Percentiles rank a stretch among this genome's conserved stretches.
Conservation (phyloP, 257 asterid species). For the Scutellaria barbata region DNA sequence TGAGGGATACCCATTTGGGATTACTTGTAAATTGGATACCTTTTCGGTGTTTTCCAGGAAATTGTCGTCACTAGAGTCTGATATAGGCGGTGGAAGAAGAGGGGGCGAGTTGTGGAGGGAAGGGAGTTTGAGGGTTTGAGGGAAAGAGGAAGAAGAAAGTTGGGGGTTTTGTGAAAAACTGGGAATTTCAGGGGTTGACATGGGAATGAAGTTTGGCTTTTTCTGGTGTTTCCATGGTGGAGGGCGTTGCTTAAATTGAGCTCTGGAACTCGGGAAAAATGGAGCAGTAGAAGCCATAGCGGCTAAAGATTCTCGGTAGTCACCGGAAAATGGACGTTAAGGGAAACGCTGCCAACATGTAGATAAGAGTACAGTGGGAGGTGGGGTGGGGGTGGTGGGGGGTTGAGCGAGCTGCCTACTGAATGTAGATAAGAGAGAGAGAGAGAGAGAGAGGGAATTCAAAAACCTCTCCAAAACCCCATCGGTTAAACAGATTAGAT, state of each 20-base stretch:
- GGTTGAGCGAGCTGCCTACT: background rate
- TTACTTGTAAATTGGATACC: slow-evolving; percentile 44
- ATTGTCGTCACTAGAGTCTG: slow-evolving; percentile 65
- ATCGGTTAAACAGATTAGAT: slow-evolving; percentile 26
- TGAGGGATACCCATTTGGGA: slow-evolving; percentile 49
- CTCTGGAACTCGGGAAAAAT: slow-evolving; percentile 59
- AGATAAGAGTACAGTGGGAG: background rate
- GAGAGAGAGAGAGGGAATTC: slow-evolving; percentile 19
- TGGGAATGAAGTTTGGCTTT: slow-evolving; percentile 42
- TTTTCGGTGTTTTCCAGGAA: slow-evolving; percentile 45
- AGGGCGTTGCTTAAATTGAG: slow-evolving; percentile 48
- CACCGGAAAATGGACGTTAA: too few relatives aligned
- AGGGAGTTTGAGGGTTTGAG: slow-evolving; percentile 68
- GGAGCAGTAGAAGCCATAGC: slow-evolving; percentile 76
- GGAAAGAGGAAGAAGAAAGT: slow-evolving; percentile 55
- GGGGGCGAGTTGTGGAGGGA: slow-evolving; percentile 50
- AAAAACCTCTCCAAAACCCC: slow-evolving; percentile 55
- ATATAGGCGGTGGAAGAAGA: slow-evolving; percentile 55
- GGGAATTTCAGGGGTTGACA: slow-evolving; percentile 48
- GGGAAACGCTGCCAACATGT: too few relatives aligned
- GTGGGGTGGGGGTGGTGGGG: background rate
- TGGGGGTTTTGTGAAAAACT: slow-evolving; percentile 45
- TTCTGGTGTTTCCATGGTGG: slow-evolving; percentile 48
- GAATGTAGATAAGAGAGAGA: slow-evolving; percentile 41
- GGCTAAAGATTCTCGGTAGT: background rate